Evolutionary conservation across 1,139 yeast species (phyloP), one percentile per base, ranked within the genome.

Genomic region (Kodamaea alishanica): DNA sequence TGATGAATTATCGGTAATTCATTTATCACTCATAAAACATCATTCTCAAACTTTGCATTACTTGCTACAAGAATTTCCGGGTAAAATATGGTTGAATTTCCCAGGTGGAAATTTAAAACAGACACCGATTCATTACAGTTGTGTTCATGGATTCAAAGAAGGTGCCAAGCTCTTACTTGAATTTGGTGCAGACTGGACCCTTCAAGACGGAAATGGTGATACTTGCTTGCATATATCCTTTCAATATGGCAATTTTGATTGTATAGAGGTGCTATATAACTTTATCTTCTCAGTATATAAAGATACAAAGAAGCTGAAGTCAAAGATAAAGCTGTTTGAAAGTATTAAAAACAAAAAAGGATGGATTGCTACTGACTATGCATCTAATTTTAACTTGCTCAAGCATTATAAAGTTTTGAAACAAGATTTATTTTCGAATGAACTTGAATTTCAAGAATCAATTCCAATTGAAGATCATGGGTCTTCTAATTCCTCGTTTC

Each of bases 11-110:
- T 81, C 95, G 1, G 85, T 90, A 7, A 70, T 90, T 24, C 98
- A 90, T 61, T 56, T 87, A 34, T 81, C 95, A 1, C 74, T 88
- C 4, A 58, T 70, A 41, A 77, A 79, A 25, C 65, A 66, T 34
- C 89, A 85, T 54, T 81, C 81, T 44, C 95, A 86, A 51, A 86
- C 96, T 0, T 73, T 90, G 28, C 94, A 86, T 54, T 75, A 87
- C 45, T 63, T 92, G 29, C 72, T 95, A 27, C 94, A 86, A 54
- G 92, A 87, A 56, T 85, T 87, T 52, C 84, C 90, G 0, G 68
- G 79, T 4, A 74, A 77, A 42, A 63, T 81, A 12, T 86, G 94
- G 72, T 67, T 75, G 41, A 69, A 76, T 42, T 62, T 51, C 37
- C 44, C 47, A 8, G 76, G 74, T 8, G 87, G 90, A 10, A 63